These are phyloP conservation scores for Oleoguttula mirabilis DNA, from an alignment of 495 filamentous ascomycete genomes.

Conservation along the genomic window DNA sequence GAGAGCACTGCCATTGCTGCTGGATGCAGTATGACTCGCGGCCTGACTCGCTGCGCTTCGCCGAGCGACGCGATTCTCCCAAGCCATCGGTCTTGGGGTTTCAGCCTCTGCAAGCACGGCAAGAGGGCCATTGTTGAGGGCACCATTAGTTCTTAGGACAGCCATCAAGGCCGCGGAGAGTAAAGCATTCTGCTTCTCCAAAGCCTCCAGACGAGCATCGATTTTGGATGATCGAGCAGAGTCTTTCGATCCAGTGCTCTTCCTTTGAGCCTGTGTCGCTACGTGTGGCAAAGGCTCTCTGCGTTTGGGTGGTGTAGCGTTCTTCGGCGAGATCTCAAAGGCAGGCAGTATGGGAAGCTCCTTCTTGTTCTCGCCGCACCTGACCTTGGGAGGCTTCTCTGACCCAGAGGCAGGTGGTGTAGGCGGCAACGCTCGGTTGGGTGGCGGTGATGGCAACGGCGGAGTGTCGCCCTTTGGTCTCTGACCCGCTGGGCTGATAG, in stretches of 20 bases:
- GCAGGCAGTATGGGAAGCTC: constrained; percentile 3
- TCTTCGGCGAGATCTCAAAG: constrained; percentile 4
- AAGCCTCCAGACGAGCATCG: constrained; percentile 22
- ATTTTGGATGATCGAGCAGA: constrained; percentile 1
- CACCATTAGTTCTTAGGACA: constrained; percentile 21
- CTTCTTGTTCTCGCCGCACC: constrained; percentile 7
- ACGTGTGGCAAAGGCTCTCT: constrained; percentile 5
- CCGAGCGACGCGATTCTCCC: constrained; percentile 16
- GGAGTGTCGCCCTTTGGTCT: constrained; percentile 8
- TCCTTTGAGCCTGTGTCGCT: constrained; percentile 6
- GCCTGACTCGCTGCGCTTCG: constrained; percentile 11
- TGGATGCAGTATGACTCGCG: constrained; percentile 6
- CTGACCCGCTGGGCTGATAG: constrained; percentile 3
- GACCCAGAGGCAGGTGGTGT: constrained; percentile 18
- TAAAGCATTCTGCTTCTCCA: constrained; percentile 25
- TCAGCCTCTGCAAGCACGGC: background rate
- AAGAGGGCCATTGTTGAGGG: constrained; percentile 16
- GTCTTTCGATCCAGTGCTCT: constrained; percentile 1
- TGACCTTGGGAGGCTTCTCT: constrained; percentile 7
- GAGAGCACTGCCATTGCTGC: constrained; percentile 18
- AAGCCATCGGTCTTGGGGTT: constrained; percentile 2
- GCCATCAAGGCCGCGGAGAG: constrained; percentile 25
- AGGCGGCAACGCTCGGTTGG: constrained; percentile 4
- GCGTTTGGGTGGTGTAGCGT: background rate
- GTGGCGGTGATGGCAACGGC: constrained; percentile 15